These are phyloP conservation scores for Aspergillus sp. DNA, from an alignment of 2,329 filamentous ascomycete genomes.

Conservation along the genomic window DNA sequence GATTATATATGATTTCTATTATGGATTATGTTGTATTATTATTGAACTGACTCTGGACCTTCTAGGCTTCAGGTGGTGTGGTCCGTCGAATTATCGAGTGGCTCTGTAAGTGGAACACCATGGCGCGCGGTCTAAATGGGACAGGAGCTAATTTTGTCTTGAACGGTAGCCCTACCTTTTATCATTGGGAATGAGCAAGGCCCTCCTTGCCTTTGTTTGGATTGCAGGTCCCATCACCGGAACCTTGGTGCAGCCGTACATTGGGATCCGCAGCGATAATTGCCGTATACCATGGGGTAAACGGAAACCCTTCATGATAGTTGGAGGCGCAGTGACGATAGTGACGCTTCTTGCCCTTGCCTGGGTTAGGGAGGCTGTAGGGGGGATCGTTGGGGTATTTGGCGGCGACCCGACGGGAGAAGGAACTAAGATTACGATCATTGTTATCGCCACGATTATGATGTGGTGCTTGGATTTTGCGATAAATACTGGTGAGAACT, in stretches of 20 bases:
- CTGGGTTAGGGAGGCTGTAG: conserved; percentile 73
- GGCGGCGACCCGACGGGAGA: conserved; percentile 66
- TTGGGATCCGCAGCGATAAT: conserved; percentile 78
- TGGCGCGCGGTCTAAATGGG: no score
- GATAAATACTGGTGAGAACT: conserved; percentile 74
- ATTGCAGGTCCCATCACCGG: conserved; percentile 79
- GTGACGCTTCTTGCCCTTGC: conserved; percentile 67
- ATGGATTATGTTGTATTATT: background rate
- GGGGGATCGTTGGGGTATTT: conserved; percentile 66
- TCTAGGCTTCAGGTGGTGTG: conserved; percentile 82
- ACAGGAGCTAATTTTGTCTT: conserved; percentile 1
- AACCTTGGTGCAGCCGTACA: conserved; percentile 76
- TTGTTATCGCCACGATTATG: conserved; percentile 77
- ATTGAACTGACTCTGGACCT: conserved; percentile 12
- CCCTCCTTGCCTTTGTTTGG: conserved; percentile 80
- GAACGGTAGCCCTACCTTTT: conserved; percentile 65
- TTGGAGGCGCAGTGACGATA: conserved; percentile 66
- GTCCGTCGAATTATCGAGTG: conserved; percentile 92
- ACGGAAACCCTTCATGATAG: conserved; percentile 78
- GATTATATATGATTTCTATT: background rate
- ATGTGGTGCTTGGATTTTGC: conserved; percentile 92
- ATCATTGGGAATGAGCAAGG: conserved; percentile 79
- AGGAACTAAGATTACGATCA: conserved; percentile 65
- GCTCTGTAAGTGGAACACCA: conserved; percentile 59
- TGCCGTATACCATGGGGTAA: conserved; percentile 74